Percentiles rank a stretch among this genome's conserved stretches.
phyloP scores from a whole-genome alignment of 2,329 filamentous ascomycete genomes.

The Alternaria ventricosa region DNA sequence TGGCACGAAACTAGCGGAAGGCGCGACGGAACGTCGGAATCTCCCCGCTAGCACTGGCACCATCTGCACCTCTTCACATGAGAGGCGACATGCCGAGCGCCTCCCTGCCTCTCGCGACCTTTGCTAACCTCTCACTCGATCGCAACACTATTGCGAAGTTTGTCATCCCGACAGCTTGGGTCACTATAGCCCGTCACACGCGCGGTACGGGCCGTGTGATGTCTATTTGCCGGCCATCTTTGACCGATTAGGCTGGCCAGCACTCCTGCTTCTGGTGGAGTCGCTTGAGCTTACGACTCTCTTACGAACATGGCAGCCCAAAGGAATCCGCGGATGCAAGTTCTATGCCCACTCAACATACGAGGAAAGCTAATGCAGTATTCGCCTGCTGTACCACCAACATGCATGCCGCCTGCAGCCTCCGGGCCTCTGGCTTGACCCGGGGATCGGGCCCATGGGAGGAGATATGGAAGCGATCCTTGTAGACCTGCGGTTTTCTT shows the following conservation, averaged over 20 bases:
- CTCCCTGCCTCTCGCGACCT: not conserved
- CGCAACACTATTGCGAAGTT: not conserved
- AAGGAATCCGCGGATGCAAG: not conserved
- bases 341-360: not conserved
- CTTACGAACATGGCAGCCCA: not conserved
- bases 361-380: not conserved
- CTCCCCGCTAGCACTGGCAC: not conserved
- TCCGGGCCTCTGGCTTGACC: not conserved
- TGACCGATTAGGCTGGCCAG: not conserved
- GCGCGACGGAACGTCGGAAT: not conserved
- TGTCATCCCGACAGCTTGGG: not conserved
- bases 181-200: not conserved
- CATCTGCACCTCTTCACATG: not conserved
- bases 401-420: not conserved
- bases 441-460: not conserved
- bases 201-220: slow-evolving; percentile 9
- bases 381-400: slow-evolving; percentile 1
- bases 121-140: not conserved
- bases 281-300: not conserved
- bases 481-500: not conserved
- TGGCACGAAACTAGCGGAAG: slow-evolving; percentile 3
- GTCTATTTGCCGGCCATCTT: not conserved
- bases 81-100: not conserved
- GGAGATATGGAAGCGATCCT: not conserved
- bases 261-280: not conserved